Conservation (phyloP, 345 rosid genomes). For the Linum tenue region DNA sequence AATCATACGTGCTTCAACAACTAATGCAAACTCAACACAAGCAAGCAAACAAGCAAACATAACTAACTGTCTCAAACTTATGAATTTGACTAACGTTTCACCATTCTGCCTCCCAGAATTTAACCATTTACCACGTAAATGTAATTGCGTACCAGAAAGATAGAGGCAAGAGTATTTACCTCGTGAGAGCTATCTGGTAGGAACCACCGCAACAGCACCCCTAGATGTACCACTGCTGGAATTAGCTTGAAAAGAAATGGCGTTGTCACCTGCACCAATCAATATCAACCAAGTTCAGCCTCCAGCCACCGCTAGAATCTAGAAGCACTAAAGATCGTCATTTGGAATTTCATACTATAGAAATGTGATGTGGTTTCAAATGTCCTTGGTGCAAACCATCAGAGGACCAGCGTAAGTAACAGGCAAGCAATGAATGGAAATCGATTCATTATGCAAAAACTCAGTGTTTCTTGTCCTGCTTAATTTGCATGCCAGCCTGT, state of each 20-base stretch:
- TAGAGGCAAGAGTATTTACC: constrained; percentile 19
- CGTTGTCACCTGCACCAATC: constrained; percentile 34
- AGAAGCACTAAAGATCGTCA: neutral
- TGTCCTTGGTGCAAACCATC: no score
- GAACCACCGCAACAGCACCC: constrained; percentile 38
- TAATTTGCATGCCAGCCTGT: neutral
- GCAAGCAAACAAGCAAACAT: constrained; percentile 8
- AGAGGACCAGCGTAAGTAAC: neutral
- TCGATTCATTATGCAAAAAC: neutral
- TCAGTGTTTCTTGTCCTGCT: neutral
- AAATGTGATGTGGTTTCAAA: neutral
- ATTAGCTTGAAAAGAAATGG: constrained; percentile 42
- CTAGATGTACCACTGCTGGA: constrained; percentile 42
- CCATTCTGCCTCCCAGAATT: neutral
- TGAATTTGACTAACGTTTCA: constrained; percentile 1
- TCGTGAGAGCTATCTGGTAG: constrained; percentile 32
- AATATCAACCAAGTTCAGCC: neutral
- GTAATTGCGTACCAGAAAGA: neutral
- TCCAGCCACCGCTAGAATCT: neutral
- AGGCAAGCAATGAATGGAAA: neutral
- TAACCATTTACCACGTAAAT: neutral
- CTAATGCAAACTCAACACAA: neutral
- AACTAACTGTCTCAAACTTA: constrained; percentile 1
- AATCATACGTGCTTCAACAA: constrained; percentile 3
- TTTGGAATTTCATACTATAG: neutral